phyloP scores from a whole-genome alignment of 2,329 filamentous ascomycete species.

The Claviceps spartinae region DNA sequence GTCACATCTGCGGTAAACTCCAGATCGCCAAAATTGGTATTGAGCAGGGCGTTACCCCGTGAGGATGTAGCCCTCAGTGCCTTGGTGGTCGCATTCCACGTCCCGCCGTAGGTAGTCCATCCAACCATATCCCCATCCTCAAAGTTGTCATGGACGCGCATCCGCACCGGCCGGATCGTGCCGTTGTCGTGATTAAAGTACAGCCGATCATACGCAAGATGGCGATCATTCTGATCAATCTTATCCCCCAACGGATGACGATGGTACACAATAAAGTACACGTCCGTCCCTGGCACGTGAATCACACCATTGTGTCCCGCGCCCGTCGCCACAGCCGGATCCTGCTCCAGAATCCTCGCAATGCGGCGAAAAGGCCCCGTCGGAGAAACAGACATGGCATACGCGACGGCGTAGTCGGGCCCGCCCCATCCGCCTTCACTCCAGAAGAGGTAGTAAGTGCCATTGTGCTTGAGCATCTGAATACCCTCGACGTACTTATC shows the following conservation, averaged over 20 bases:
- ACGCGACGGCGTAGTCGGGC: slow-evolving; percentile 32
- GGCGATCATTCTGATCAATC: slow-evolving; percentile 29
- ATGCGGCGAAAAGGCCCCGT: slow-evolving; percentile 27
- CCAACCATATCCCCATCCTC: slow-evolving; percentile 24
- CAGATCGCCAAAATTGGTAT: slow-evolving; percentile 23
- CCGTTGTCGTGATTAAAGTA: slow-evolving; percentile 27
- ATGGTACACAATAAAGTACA: slow-evolving; percentile 35
- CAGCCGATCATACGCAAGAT: slow-evolving; percentile 34
- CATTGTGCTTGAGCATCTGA: slow-evolving; percentile 31
- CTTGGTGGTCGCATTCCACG: slow-evolving; percentile 7
- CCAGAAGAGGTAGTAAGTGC: slow-evolving; percentile 32
- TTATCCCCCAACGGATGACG: slow-evolving; percentile 28
- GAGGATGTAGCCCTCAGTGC: slow-evolving; percentile 12
- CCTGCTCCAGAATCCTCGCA: slow-evolving; percentile 28
- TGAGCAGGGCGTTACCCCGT: slow-evolving; percentile 16
- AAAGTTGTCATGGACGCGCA: slow-evolving; percentile 31
- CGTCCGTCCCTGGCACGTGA: slow-evolving; percentile 30
- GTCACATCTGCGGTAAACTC: slow-evolving; percentile 18
- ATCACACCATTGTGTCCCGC: slow-evolving; percentile 31
- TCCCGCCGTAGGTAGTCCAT: slow-evolving; percentile 18
- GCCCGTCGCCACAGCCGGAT: slow-evolving; percentile 25
- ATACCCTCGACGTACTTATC: slow-evolving; percentile 21
- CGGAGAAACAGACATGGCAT: slow-evolving; percentile 25
- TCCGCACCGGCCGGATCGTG: slow-evolving; percentile 27
- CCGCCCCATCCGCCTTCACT: slow-evolving; percentile 35